A percentile compares a stretch with the other conserved stretches of the same genome.
Evolutionary conservation across 768 basidiomycete species (phyloP).

Genomic region (Rhodotorula graminis): DNA sequence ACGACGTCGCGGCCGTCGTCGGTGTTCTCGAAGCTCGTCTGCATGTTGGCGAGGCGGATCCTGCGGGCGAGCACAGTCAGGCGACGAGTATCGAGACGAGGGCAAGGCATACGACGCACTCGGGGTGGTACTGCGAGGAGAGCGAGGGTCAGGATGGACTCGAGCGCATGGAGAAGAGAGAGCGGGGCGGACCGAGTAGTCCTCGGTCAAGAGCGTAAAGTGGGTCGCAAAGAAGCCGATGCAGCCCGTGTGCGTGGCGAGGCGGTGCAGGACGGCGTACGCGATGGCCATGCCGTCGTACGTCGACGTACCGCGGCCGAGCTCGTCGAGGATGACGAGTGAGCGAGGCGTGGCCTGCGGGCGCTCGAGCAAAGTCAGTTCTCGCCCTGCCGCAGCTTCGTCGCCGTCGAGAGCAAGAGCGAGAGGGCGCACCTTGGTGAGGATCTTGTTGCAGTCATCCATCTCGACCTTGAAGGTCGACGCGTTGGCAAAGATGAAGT

Average conservation of each 20-base stretch:
- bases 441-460: constrained; percentile 59
- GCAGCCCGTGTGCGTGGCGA: constrained; percentile 86
- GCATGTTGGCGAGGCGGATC: constrained; percentile 92
- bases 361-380: background rate
- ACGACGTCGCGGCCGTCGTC: constrained; percentile 81
- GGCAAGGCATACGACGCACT: constrained; percentile 11
- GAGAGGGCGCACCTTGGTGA: constrained; percentile 57
- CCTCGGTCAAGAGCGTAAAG: constrained; percentile 91
- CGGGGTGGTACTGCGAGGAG: constrained; percentile 33
- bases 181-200: constrained; percentile 54
- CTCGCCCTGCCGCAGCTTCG: too few relatives aligned
- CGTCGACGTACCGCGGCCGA: constrained; percentile 86
- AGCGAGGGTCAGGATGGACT: background rate
- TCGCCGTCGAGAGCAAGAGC: background rate
- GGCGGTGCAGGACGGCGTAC: constrained; percentile 84
- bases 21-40: constrained; percentile 87
- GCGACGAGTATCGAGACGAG: too few relatives aligned
- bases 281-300: constrained; percentile 99
- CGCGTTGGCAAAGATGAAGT: constrained; percentile 89
- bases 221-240: constrained; percentile 97
- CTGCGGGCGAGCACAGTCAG: constrained; percentile 53
- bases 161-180: too few relatives aligned
- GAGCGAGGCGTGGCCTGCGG: constrained; percentile 84
- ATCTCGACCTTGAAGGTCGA: constrained; percentile 93
- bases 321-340: constrained; percentile 80